Percentiles rank a stretch among this genome's conserved stretches.
Conservation (phyloP, 805 yeast species). For the Saccharomycopsis javanensis region DNA sequence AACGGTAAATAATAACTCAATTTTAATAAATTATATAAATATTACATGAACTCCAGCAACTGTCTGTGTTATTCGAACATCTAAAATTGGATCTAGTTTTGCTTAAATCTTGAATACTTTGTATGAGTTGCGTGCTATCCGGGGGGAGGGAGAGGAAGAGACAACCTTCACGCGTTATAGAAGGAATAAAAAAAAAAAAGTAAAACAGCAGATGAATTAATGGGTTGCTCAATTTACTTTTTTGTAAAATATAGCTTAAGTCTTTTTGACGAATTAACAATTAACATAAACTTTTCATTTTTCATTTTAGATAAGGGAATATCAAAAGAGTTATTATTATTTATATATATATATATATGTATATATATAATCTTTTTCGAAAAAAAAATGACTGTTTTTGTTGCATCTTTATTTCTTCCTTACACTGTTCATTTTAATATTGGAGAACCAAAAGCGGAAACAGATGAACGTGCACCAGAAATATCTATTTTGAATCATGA, state of each 20-base stretch:
- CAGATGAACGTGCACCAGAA: not conserved
- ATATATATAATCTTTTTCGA: no score
- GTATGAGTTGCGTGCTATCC: not conserved
- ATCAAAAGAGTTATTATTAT: not conserved
- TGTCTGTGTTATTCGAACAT: not conserved
- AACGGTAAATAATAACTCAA: not conserved
- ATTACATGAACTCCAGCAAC: no score
- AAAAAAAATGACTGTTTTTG: conserved; percentile 14
- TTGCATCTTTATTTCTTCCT: conserved; percentile 16
- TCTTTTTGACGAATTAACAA: not conserved
- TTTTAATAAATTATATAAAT: no score
- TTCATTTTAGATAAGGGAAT: not conserved
- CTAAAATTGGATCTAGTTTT: not conserved
- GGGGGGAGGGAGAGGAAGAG: not conserved
- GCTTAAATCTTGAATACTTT: not conserved
- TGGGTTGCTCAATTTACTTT: not conserved
- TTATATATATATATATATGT: no score
- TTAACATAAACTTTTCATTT: no score
- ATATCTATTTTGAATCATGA: not conserved
- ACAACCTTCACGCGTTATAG: no score
- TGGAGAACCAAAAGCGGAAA: not conserved
- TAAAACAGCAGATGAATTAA: not conserved
- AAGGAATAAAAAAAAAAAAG: not conserved
- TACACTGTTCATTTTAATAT: conserved; percentile 18
- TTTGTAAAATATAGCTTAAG: not conserved